Percentiles rank a stretch among this genome's conserved stretches.
phyloP scores from a whole-genome alignment of 1,284 basidiomycete species.

The Entoloma clypeatum region DNA sequence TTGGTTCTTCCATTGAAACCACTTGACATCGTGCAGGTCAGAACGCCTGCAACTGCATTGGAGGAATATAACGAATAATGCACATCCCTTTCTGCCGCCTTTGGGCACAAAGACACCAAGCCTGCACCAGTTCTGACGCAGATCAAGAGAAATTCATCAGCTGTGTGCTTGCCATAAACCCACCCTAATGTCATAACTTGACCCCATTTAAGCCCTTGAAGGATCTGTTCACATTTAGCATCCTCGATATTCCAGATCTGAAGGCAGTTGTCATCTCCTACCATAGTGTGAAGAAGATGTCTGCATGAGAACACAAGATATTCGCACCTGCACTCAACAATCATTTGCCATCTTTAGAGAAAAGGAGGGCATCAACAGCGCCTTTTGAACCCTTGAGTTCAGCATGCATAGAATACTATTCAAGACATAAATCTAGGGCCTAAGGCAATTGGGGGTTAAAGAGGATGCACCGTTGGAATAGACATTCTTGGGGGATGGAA shows the following conservation, averaged over 20 bases:
- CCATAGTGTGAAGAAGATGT: background rate
- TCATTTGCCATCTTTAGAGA: conserved; percentile 7
- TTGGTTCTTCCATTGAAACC: conserved; percentile 5
- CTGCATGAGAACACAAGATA: background rate
- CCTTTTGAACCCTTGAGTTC: conserved; percentile 7
- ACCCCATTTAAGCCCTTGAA: conserved; percentile 6
- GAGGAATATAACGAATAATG: background rate
- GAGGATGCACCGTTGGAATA: background rate
- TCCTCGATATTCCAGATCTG: conserved; percentile 8
- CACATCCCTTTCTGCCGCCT: conserved; percentile 2
- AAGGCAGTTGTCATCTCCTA: conserved; percentile 10
- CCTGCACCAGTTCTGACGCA: conserved; percentile 11
- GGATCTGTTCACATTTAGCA: conserved; percentile 5
- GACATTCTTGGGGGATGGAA: no score
- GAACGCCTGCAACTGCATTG: no score
- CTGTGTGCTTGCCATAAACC: background rate
- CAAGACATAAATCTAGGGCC: background rate
- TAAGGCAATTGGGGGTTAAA: background rate
- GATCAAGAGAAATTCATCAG: background rate
- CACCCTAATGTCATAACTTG: conserved; percentile 9
- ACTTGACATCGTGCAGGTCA: conserved; percentile 1
- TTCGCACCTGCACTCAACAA: conserved; percentile 9
- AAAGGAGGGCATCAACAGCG: conserved; percentile 9
- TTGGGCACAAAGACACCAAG: conserved; percentile 2
- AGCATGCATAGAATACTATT: conserved; percentile 1